Evolutionary conservation across 208 protist species (phyloP), one percentile per base, ranked within the genome.

Genomic region (Leishmania major): DNA sequence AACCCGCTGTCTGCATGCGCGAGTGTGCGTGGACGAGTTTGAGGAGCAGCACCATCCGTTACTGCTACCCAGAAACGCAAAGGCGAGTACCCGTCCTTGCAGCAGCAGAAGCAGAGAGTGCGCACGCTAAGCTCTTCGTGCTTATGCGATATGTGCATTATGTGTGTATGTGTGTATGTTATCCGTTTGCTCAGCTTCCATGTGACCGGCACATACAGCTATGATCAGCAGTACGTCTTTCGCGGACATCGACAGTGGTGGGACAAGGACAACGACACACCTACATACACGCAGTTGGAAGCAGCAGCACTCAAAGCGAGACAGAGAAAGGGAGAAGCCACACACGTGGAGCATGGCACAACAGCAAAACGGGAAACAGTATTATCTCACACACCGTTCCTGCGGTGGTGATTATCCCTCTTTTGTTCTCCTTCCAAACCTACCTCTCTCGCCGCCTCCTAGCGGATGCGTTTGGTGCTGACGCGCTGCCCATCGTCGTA

Each of bases 391-490:
- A 59, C 72, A 62, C 13, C 10, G 60, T 31, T 40, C 31, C 69
- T 31, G 25, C 22, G 45, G 19, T 74, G 40, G 69, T 31, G 19
- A 19, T 3, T 53, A 40, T 53, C 28, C 28, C 45, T 19, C 25
- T 19, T 17, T 47, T 45, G 31, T 49, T 22, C 40, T 4, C 40
- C 67, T 15, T 47, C 35, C 25, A 35, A 22, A 31, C 25, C 17
- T 73, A 73, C 67, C 67, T 25, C 67, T 13, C 67, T 49, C 25
- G 49, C 31, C 49, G 35, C 22, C 49, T 15, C 35, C 49, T 60
- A 86, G 2, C 83, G 73, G 8, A 86, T 25, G n/a, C 77, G 70
- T 66, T 86, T 86, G 57, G 59, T 66, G 69, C 73, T 86, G 31
- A 86, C 74, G 0, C 64, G 75, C 67, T 70, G 60, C 0, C 83